Evolutionary conservation across 306 rosid species (phyloP).

Genomic region (Gastrolobium bilobum): DNA sequence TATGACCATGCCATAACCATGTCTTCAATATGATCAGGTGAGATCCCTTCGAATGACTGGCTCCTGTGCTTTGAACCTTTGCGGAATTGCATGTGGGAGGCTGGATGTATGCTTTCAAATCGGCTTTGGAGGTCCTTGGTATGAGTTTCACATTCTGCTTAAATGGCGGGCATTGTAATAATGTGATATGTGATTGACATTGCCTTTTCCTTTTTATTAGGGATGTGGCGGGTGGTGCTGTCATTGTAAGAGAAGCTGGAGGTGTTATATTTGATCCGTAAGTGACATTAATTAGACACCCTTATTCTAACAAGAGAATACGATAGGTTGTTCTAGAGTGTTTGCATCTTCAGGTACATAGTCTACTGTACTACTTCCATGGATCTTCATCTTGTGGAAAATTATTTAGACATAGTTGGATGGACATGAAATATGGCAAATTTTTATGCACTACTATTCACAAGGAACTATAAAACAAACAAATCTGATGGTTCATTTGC

Average conservation of each 20-base stretch:
- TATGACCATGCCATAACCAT: conserved; percentile 31
- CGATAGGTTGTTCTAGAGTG: conserved; percentile 22
- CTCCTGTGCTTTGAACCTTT: conserved; percentile 86
- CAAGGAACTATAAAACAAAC: background rate
- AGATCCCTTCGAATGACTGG: conserved; percentile 85
- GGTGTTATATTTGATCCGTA: conserved; percentile 89
- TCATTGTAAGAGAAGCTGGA: conserved; percentile 87
- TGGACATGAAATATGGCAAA: conserved; percentile 33
- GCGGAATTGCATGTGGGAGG: conserved; percentile 93
- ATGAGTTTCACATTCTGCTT: conserved; percentile 44
- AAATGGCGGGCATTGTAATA: background rate
- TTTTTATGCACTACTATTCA: conserved; percentile 19
- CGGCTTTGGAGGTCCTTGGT: conserved; percentile 96
- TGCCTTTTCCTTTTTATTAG: conserved; percentile 53
- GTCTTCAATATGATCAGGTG: conserved; percentile 67
- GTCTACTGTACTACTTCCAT: conserved; percentile 20
- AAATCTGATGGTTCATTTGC: conserved; percentile 45
- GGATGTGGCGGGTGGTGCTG: conserved; percentile 94
- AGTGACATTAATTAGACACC: conserved; percentile 48
- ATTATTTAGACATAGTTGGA: conserved; percentile 2
- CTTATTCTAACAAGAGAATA: background rate
- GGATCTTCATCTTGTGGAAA: conserved; percentile 44
- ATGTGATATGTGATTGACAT: conserved; percentile 33
- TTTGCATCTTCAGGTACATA: conserved; percentile 1
- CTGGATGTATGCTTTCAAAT: conserved; percentile 68